Conservation (phyloP, 2,329 filamentous ascomycete genomes). For the Ophiostoma australiae region DNA sequence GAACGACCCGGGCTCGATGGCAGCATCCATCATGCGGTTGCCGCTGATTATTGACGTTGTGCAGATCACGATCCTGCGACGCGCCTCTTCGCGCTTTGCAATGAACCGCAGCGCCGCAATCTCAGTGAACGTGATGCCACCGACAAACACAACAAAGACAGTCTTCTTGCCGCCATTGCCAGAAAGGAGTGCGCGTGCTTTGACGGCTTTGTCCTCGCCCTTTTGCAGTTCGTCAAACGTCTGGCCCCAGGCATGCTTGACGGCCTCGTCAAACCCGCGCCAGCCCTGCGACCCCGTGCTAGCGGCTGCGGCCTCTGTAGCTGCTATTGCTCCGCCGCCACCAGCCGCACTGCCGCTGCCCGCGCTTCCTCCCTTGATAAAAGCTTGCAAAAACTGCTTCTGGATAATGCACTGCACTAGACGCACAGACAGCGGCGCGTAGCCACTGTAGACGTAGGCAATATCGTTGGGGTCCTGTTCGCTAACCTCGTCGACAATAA, state of each 20-base stretch:
- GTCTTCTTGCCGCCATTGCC: slow-evolving; percentile 73
- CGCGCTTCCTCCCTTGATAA: slow-evolving; percentile 50
- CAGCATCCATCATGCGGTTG: slow-evolving; percentile 79
- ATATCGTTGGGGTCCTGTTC: slow-evolving; percentile 92
- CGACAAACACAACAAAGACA: slow-evolving; percentile 92
- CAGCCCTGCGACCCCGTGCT: slow-evolving; percentile 67
- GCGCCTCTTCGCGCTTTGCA: slow-evolving; percentile 39
- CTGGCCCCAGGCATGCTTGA: slow-evolving; percentile 79
- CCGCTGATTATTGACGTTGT: slow-evolving; percentile 90
- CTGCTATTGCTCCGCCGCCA: slow-evolving; percentile 31
- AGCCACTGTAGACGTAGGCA: slow-evolving; percentile 96
- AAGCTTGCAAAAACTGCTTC: slow-evolving; percentile 73
- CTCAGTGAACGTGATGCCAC: slow-evolving; percentile 94
- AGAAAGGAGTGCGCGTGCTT: slow-evolving; percentile 76
- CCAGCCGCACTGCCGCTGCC: background rate
- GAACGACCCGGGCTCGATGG: slow-evolving; percentile 67
- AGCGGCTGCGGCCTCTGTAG: slow-evolving; percentile 28
- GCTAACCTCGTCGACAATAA: slow-evolving; percentile 95
- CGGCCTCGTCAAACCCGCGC: slow-evolving; percentile 87
- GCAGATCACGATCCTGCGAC: slow-evolving; percentile 76
- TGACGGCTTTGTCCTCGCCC: slow-evolving; percentile 86
- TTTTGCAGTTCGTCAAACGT: slow-evolving; percentile 92
- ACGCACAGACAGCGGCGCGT: slow-evolving; percentile 85
- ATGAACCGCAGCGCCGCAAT: slow-evolving; percentile 91
- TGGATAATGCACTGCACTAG: slow-evolving; percentile 90